phyloP scores from a whole-genome alignment of 2,329 filamentous ascomycete genomes.

The Penicillium expansum region DNA sequence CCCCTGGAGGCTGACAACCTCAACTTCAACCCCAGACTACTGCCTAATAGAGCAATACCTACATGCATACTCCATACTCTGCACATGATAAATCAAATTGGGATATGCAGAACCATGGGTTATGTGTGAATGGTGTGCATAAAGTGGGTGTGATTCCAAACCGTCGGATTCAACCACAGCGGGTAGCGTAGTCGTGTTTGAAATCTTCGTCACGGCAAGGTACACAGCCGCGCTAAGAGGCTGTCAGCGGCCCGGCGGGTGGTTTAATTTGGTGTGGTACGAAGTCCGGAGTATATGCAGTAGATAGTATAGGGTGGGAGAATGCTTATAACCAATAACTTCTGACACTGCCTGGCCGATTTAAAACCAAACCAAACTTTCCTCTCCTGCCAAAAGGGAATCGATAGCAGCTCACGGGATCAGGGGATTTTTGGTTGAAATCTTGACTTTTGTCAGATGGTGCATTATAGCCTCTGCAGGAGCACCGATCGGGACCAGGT shows the following conservation, averaged over 20 bases:
- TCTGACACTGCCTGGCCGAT: background rate
- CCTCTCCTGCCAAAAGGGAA: background rate
- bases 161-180: background rate
- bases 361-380: background rate
- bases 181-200: background rate
- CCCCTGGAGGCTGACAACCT: background rate
- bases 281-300: background rate
- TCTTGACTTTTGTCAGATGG: background rate
- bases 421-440: background rate
- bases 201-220: conserved; percentile 2
- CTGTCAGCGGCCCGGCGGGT: background rate
- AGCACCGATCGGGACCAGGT: background rate
- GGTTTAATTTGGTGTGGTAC: background rate
- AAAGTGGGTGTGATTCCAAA: background rate
- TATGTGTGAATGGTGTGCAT: conserved; percentile 1
- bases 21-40: background rate
- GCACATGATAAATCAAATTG: no score
- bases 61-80: background rate
- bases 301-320: background rate
- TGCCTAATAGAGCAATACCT: background rate
- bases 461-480: background rate
- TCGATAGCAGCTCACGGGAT: background rate
- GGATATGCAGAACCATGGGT: background rate
- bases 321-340: background rate
- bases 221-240: background rate